These are phyloP conservation scores for Elongisporangium prolatum DNA, from an alignment of 352 stramenopile genomes.

Conservation along the genomic window DNA sequence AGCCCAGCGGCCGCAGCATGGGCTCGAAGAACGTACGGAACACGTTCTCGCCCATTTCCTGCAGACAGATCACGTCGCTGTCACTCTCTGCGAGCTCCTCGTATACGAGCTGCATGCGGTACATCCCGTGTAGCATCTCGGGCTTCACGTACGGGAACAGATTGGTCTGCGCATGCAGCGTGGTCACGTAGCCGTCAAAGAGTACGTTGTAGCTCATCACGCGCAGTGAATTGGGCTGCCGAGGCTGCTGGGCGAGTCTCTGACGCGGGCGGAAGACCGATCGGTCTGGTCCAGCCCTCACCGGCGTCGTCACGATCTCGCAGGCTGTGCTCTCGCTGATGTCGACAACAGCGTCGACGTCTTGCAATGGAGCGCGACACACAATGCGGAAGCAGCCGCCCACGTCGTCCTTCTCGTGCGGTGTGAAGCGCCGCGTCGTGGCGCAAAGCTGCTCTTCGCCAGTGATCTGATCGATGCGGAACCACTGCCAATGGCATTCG, in stretches of 20 bases:
- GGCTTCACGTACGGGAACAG: constrained; percentile 58
- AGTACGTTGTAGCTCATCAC: constrained; percentile 85
- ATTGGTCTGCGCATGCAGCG: constrained; percentile 40
- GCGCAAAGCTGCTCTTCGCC: constrained; percentile 12
- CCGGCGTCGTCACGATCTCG: constrained; percentile 24
- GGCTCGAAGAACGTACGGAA: constrained; percentile 56
- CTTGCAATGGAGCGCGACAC: constrained; percentile 30
- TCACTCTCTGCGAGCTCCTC: constrained; percentile 67
- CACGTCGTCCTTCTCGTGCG: constrained; percentile 27
- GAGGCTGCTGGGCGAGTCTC: constrained; percentile 9
- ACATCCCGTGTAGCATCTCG: constrained; percentile 46
- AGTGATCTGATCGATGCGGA: constrained; percentile 19
- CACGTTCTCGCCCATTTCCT: constrained; percentile 64
- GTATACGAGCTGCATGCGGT: constrained; percentile 70
- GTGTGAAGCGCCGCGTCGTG: constrained; percentile 29
- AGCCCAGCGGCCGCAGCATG: constrained; percentile 47
- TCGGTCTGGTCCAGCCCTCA: constrained; percentile 43
- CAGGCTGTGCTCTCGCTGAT: constrained; percentile 25
- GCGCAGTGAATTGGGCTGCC: constrained; percentile 33
- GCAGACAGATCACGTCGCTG: constrained; percentile 59
- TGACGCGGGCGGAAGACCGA: constrained; percentile 41
- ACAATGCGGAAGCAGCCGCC: constrained; percentile 47
- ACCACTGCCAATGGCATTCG: constrained; percentile 64
- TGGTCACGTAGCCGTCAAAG: constrained; percentile 67
- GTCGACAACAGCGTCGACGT: constrained; percentile 17